These are phyloP conservation scores for Rhododendron kiyosumense DNA, from an alignment of 148 eudicot species.

Conservation along the genomic window DNA sequence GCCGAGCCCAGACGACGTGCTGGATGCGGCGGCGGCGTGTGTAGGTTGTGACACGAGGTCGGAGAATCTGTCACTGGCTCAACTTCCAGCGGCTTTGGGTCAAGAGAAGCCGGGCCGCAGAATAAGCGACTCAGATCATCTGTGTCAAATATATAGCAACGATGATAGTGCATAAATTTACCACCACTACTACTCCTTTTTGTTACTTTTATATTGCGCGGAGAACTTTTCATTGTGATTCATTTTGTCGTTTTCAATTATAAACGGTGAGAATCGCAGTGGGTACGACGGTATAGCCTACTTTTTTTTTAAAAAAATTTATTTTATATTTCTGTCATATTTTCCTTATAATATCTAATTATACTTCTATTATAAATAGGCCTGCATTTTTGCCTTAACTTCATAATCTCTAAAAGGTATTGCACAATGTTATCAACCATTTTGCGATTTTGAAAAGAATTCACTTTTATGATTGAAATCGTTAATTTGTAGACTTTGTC, in stretches of 20 bases:
- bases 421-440: no score
- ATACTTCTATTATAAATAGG: no score
- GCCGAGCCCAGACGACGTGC: slow-evolving; percentile 22
- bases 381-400: no score
- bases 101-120: neutral
- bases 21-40: slow-evolving; percentile 28
- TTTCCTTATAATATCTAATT: no score
- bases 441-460: no score
- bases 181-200: neutral
- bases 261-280: neutral
- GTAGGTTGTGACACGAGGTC: slow-evolving; percentile 20
- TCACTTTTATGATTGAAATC: no score
- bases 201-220: neutral
- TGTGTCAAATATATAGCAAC: neutral
- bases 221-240: neutral
- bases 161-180: neutral
- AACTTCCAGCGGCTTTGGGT: neutral
- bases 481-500: no score
- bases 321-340: no score
- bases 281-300: neutral
- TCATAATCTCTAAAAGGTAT: no score
- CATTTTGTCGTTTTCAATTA: neutral
- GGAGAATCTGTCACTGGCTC: slow-evolving; percentile 1
- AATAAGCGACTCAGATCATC: slow-evolving; percentile 15
- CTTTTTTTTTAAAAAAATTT: no score